Evolutionary conservation across 371 early-diverging fungal species (phyloP), one percentile per base, ranked within the genome.

Genomic region (Batrachochytrium dendrobatidis): DNA sequence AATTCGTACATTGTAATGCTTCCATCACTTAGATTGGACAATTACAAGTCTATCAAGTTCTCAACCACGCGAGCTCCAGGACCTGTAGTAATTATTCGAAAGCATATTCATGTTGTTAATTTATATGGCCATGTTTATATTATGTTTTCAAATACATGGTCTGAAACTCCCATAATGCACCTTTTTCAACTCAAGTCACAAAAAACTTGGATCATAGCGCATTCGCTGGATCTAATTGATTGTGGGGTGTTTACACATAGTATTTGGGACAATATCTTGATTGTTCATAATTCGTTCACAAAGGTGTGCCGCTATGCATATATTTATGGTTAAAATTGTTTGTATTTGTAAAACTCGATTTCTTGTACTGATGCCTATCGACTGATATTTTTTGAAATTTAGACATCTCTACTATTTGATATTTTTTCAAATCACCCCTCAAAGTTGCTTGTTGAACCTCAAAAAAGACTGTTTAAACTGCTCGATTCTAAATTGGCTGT

Each of bases 261-360:
- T 45, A 53, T 58, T 10, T 43, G 30, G 8, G 70, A 69, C 48
- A 66, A 66, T 34, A 34, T 69, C 4, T 33, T 69, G 3, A 20
- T 69, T 18, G 63, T 61, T n/a, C 56, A 60, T 33, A 69, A 66
- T 39, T 30, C 58, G n/a, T 20, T 56, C 8, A 18, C 49, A 10
- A 60, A 63, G 55, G 61, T 61, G 34, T 48, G 49, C 8, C n/a
- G 12, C 49, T 8, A 48, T 24, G n/a, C n/a, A n/a, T n/a, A n/a
- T n/a, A n/a, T n/a, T n/a, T n/a, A n/a, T n/a, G n/a, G n/a, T n/a
- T n/a, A n/a, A n/a, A n/a, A n/a, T n/a, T n/a, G n/a, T n/a, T n/a
- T n/a, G n/a, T n/a, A n/a, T 48, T 48, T 48, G 49, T 6, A 6
- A 29, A 48, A 48, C 12, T 8, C 8, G 49, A 22, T 48, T n/a